These are phyloP conservation scores for Brassica carinata DNA, from an alignment of 345 rosid species.

Conservation along the genomic window DNA sequence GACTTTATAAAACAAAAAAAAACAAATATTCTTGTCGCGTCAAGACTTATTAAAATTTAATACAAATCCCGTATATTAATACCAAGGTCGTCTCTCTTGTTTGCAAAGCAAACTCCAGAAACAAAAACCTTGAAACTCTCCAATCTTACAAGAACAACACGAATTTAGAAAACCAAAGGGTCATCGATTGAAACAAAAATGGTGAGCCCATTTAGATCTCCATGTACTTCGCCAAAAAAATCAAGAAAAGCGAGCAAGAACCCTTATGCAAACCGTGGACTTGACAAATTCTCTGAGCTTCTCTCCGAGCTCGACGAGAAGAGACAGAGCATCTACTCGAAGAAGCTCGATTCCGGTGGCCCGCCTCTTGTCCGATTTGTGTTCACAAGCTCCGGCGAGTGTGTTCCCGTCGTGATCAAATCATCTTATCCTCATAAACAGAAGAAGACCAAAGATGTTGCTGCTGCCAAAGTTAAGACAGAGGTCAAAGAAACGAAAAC, in stretches of 20 bases:
- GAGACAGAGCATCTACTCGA: conserved; percentile 51
- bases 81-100: conserved; percentile 31
- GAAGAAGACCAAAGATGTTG: conserved; percentile 19
- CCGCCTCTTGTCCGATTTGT: conserved; percentile 59
- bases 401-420: conserved; percentile 62
- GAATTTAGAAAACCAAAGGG: conserved; percentile 10
- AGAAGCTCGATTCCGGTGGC: conserved; percentile 41
- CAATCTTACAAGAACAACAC: conserved; percentile 8
- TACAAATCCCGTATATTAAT: conserved; percentile 32
- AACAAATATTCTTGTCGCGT: conserved; percentile 31
- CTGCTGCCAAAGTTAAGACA: conserved; percentile 3
- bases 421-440: conserved; percentile 29
- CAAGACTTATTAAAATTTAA: not conserved
- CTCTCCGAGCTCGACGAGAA: conserved; percentile 62
- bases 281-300: conserved; percentile 72
- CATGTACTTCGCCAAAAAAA: conserved; percentile 44
- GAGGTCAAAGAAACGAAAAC: conserved; percentile 31
- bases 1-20: not conserved
- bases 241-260: conserved; percentile 53
- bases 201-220: conserved; percentile 32
- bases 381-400: conserved; percentile 44
- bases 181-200: conserved; percentile 13
- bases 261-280: conserved; percentile 74
- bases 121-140: conserved; percentile 1
- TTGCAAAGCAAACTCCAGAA: conserved; percentile 5